A percentile compares a stretch with the other conserved stretches of the same genome.
Evolutionary conservation across 2,329 filamentous ascomycete species (phyloP).

Genomic region (Venturia oleaginea): DNA sequence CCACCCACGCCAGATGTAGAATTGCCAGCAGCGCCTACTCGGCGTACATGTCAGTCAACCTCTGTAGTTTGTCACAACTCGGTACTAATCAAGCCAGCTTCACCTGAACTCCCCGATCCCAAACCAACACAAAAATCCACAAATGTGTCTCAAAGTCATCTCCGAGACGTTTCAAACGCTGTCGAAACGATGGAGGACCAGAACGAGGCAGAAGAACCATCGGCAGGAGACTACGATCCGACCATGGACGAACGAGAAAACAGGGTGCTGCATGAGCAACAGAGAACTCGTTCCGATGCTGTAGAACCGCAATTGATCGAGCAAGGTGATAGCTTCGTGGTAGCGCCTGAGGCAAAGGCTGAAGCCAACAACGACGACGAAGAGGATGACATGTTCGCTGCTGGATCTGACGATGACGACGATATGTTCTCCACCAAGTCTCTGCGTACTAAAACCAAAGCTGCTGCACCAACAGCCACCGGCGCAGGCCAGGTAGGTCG

Average conservation of each 20-base stretch:
- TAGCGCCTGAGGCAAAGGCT: conserved; percentile 26
- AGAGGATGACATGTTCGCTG: conserved; percentile 55
- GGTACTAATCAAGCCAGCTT: not conserved
- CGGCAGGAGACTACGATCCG: conserved; percentile 89
- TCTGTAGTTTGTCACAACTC: no score
- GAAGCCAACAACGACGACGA: conserved; percentile 33
- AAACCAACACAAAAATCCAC: conserved; percentile 19
- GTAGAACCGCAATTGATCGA: conserved; percentile 13
- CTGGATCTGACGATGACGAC: conserved; percentile 47
- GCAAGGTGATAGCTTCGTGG: conserved; percentile 17
- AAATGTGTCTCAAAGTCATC: conserved; percentile 16
- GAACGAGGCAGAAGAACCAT: conserved; percentile 62
- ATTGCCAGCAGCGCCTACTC: conserved; percentile 1
- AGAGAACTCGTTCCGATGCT: conserved; percentile 8
- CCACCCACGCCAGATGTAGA: conserved; percentile 1
- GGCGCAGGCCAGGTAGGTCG: conserved; percentile 5
- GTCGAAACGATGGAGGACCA: conserved; percentile 16
- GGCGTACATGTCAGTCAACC: not conserved
- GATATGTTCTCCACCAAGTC: conserved; percentile 90
- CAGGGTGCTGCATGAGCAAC: conserved; percentile 56
- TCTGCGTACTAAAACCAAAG: conserved; percentile 28
- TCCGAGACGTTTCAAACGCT: not conserved
- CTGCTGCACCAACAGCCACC: conserved; percentile 17
- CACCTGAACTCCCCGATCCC: not conserved
- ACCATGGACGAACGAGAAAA: conserved; percentile 84